A percentile compares a stretch with the other conserved stretches of the same genome.
phyloP scores from a whole-genome alignment of 768 basidiomycete species.

The Leccinum fibrillosum region DNA sequence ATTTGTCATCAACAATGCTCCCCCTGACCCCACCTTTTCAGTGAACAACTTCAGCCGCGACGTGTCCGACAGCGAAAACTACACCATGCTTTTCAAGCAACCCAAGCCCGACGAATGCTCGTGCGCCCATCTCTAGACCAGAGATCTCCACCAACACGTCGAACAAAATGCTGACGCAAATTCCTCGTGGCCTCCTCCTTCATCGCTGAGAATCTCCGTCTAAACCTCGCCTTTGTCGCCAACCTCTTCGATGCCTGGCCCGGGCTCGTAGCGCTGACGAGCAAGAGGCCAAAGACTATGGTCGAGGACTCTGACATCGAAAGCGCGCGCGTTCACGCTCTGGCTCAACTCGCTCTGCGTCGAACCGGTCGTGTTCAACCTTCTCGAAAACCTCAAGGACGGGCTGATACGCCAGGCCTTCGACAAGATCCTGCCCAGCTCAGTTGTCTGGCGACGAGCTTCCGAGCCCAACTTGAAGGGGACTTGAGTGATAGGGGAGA shows the following conservation, averaged over 20 bases:
- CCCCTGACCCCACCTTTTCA: too few species aligned
- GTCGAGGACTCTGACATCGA: constrained; percentile 99
- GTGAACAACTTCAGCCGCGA: too few species aligned
- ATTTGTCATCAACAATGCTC: too few species aligned
- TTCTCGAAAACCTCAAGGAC: constrained; percentile 95
- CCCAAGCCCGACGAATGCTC: too few species aligned
- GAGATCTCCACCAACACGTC: too few species aligned
- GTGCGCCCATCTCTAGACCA: too few species aligned
- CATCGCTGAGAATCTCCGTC: too few species aligned
- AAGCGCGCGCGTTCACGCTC: constrained; percentile 91
- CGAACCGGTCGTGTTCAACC: constrained; percentile 92
- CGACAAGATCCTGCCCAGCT: constrained; percentile 91
- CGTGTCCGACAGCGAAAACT: too few species aligned
- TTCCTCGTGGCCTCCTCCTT: too few species aligned
- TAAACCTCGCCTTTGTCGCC: constrained; percentile 65
- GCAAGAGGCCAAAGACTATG: constrained; percentile 88
- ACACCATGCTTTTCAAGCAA: too few species aligned
- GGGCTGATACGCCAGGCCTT: constrained; percentile 94
- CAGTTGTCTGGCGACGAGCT: constrained; percentile 92
- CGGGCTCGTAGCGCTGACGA: constrained; percentile 93
- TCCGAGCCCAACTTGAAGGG: constrained; percentile 66
- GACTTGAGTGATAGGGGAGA: constrained; percentile 39
- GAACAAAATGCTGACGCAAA: too few species aligned
- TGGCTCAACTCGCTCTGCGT: constrained; percentile 98
- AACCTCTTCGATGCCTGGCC: constrained; percentile 99